Percentiles rank a stretch among this genome's conserved stretches.
Conservation (phyloP, 2,329 filamentous ascomycete species). For the Clonostachys solani region DNA sequence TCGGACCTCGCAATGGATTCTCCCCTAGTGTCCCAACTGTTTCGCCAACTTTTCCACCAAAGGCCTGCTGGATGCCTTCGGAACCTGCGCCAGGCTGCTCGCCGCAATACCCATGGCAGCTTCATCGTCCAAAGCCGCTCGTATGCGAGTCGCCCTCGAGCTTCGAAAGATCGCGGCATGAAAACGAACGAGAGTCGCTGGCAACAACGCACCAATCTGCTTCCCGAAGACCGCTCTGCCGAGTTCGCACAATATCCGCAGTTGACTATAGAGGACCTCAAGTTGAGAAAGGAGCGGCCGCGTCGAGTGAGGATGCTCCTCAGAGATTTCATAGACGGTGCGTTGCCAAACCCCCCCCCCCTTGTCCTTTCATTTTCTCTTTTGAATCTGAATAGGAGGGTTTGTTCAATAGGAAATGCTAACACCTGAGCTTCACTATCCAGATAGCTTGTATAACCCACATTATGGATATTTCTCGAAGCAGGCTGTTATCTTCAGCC, state of each 20-base stretch:
- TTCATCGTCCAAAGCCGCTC: constrained; percentile 12
- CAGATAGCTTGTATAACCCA: constrained; percentile 94
- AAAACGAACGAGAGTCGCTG: constrained; percentile 65
- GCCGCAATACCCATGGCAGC: constrained; percentile 1
- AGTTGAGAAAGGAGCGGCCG: constrained; percentile 69
- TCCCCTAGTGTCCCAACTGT: constrained; percentile 70
- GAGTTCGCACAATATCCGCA: constrained; percentile 81
- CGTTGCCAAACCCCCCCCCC: constrained; percentile 16
- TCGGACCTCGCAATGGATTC: constrained; percentile 65
- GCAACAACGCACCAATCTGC: constrained; percentile 77
- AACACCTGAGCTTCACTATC: neutral
- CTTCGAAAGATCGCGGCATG: constrained; percentile 29
- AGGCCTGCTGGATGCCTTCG: constrained; percentile 24
- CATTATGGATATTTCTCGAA: constrained; percentile 96
- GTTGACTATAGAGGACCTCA: constrained; percentile 78
- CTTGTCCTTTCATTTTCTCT: neutral
- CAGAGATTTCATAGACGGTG: constrained; percentile 95
- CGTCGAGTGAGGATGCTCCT: constrained; percentile 93
- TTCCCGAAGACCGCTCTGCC: constrained; percentile 71
- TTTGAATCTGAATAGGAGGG: constrained; percentile 4
- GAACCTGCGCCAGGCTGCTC: constrained; percentile 7
- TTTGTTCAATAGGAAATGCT: too few species aligned
- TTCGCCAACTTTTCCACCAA: constrained; percentile 81
- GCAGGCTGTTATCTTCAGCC: constrained; percentile 92
- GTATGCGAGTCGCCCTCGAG: constrained; percentile 20